These are phyloP conservation scores for Phytophthora citrophthora DNA, from an alignment of 352 stramenopile species.

Conservation along the genomic window DNA sequence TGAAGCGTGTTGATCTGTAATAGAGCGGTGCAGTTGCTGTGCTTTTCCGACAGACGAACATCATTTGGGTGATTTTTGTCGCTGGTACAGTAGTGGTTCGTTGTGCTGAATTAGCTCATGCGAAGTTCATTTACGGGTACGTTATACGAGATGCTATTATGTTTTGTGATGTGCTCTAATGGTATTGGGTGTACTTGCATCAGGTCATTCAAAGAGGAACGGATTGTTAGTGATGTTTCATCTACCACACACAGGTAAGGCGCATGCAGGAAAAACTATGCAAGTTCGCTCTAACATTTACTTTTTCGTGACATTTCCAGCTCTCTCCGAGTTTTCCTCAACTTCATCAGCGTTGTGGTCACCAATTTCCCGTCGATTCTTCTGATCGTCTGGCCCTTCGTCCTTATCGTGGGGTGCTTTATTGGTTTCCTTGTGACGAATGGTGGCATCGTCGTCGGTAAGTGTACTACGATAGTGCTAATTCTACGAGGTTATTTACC, in stretches of 20 bases:
- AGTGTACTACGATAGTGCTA: conserved; percentile 9
- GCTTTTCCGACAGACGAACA: conserved; percentile 92
- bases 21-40: conserved; percentile 80
- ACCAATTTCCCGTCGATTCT: conserved; percentile 65
- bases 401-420: conserved; percentile 63
- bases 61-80: conserved; percentile 91
- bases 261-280: not conserved
- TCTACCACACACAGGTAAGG: conserved; percentile 44
- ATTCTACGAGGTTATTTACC: not conserved
- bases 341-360: conserved; percentile 62
- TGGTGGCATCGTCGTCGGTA: conserved; percentile 83
- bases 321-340: conserved; percentile 51
- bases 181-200: not conserved
- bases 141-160: not conserved
- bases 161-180: not conserved
- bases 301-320: conserved; percentile 19
- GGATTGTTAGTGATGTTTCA: conserved; percentile 9
- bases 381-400: conserved; percentile 73
- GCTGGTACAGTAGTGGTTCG: conserved; percentile 76
- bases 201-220: conserved; percentile 51
- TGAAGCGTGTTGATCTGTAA: not conserved
- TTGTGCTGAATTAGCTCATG: conserved; percentile 69
- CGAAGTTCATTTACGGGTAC: conserved; percentile 78
- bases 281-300: no score
- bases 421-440: conserved; percentile 72